Percentiles rank a stretch among this genome's conserved stretches.
phyloP scores from a whole-genome alignment of 2,329 filamentous ascomycete genomes.

The Claviceps sp. region DNA sequence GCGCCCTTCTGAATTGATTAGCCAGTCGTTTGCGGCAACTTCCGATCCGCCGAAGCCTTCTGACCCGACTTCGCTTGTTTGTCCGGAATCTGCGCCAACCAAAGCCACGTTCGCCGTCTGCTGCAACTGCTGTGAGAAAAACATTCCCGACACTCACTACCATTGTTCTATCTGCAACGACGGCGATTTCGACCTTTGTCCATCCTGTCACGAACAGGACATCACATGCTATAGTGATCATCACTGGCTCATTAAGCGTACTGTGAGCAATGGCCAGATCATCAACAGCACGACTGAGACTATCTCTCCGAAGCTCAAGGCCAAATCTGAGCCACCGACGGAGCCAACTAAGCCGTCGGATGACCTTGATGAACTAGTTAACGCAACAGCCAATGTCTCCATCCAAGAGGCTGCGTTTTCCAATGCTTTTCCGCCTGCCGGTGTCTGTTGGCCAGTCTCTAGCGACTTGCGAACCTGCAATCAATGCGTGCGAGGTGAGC shows the following conservation, averaged over 20 bases:
- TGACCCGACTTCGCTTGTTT: neutral
- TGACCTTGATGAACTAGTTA: neutral
- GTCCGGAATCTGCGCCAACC: neutral
- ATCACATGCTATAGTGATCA: conserved; percentile 62
- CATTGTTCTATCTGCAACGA: conserved; percentile 90
- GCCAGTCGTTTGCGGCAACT: neutral
- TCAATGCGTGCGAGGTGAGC: conserved; percentile 37
- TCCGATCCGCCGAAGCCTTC: neutral
- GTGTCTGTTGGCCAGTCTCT: conserved; percentile 7
- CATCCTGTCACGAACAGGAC: conserved; percentile 60
- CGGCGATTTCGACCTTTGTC: conserved; percentile 90
- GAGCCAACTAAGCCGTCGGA: neutral
- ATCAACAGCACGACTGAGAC: conserved; percentile 78
- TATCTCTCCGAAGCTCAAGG: conserved; percentile 49
- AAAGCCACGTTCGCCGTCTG: conserved; percentile 58
- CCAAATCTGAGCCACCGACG: conserved; percentile 10
- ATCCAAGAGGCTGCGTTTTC: neutral
- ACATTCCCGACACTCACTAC: conserved; percentile 73
- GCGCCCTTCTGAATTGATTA: conserved; percentile 3
- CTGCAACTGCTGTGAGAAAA: conserved; percentile 79
- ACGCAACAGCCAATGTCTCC: neutral
- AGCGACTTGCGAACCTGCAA: conserved; percentile 53
- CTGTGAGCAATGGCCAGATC: conserved; percentile 63
- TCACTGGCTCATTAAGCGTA: conserved; percentile 93
- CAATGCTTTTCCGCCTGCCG: neutral